phyloP scores from a whole-genome alignment of 331 rosid species.

The Pyrus hybrid region DNA sequence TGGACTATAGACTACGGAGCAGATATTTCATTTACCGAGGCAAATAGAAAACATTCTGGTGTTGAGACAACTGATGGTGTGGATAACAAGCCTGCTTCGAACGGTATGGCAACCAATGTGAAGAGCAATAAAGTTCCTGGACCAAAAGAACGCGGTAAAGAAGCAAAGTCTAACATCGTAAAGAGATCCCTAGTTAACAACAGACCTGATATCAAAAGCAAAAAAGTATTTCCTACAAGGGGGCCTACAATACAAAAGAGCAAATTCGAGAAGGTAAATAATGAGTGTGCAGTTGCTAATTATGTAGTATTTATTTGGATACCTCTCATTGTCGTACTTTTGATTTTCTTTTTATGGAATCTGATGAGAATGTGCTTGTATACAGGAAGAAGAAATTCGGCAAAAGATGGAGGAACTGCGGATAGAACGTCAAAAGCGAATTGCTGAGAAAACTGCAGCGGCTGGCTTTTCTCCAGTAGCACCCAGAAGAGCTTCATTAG shows the following conservation, averaged over 20 bases:
- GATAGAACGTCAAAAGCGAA: slow-evolving; percentile 57
- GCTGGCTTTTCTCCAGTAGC: slow-evolving; percentile 19
- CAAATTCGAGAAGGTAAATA: slow-evolving; percentile 48
- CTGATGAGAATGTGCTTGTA: slow-evolving; percentile 15
- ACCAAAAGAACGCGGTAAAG: slow-evolving; percentile 17
- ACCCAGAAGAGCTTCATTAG: slow-evolving; percentile 27
- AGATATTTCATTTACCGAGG: slow-evolving; percentile 40
- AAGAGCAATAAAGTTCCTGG: slow-evolving; percentile 33
- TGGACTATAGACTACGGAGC: slow-evolving; percentile 41
- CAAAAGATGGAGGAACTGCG: slow-evolving; percentile 46
- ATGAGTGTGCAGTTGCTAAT: neutral
- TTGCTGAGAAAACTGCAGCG: slow-evolving; percentile 57
- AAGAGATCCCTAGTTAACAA: slow-evolving; percentile 19
- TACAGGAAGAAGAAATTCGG: slow-evolving; percentile 57
- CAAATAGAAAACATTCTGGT: slow-evolving; percentile 23
- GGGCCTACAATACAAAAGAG: slow-evolving; percentile 45
- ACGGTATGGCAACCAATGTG: slow-evolving; percentile 21
- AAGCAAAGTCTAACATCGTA: slow-evolving; percentile 18
- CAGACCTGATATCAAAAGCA: slow-evolving; percentile 34
- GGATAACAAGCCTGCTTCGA: slow-evolving; percentile 22
- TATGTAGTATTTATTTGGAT: neutral
- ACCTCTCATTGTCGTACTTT: neutral
- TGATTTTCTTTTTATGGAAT: neutral
- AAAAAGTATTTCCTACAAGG: slow-evolving; percentile 25
- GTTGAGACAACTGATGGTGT: slow-evolving; percentile 22